Percentiles rank a stretch among this genome's conserved stretches.
phyloP scores from a whole-genome alignment of 1,139 yeast species.

The Zygoascus sp. region DNA sequence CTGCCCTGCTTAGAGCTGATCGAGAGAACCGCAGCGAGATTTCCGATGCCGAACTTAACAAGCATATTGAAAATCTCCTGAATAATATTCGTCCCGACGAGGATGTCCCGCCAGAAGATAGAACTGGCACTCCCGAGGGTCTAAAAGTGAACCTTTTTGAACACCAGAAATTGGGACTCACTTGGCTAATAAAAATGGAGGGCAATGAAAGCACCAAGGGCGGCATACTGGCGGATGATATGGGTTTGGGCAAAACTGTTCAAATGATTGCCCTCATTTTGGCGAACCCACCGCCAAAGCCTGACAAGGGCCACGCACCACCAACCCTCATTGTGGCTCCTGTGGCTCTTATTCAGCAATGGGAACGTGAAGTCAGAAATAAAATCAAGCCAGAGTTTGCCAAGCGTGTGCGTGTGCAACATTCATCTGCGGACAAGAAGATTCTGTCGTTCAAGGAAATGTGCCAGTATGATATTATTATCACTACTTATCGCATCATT shows the following conservation, averaged over 20 bases:
- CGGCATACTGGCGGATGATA: constrained; percentile 86
- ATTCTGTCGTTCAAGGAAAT: constrained; percentile 44
- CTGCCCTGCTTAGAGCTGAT: neutral
- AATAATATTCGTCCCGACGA: constrained; percentile 67
- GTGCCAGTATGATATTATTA: constrained; percentile 59
- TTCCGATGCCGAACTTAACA: constrained; percentile 5
- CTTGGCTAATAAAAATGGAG: constrained; percentile 76
- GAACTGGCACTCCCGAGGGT: constrained; percentile 66
- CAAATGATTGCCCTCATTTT: constrained; percentile 69
- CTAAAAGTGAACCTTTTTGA: constrained; percentile 62
- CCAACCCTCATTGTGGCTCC: constrained; percentile 73
- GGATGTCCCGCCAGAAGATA: constrained; percentile 40
- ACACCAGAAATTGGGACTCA: constrained; percentile 82
- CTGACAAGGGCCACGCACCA: constrained; percentile 28
- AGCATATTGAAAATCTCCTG: constrained; percentile 43
- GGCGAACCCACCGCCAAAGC: constrained; percentile 44
- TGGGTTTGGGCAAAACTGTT: constrained; percentile 92
- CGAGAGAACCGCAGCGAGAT: neutral
- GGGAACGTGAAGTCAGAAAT: constrained; percentile 71
- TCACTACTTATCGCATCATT: constrained; percentile 75
- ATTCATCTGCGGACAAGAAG: constrained; percentile 43
- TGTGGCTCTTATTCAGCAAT: constrained; percentile 74
- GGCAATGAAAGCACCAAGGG: constrained; percentile 57
- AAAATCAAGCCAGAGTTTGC: constrained; percentile 50
- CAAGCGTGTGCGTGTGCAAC: constrained; percentile 55